These are phyloP conservation scores for Pythium insidiosum DNA, from an alignment of 352 stramenopile species.

Conservation along the genomic window DNA sequence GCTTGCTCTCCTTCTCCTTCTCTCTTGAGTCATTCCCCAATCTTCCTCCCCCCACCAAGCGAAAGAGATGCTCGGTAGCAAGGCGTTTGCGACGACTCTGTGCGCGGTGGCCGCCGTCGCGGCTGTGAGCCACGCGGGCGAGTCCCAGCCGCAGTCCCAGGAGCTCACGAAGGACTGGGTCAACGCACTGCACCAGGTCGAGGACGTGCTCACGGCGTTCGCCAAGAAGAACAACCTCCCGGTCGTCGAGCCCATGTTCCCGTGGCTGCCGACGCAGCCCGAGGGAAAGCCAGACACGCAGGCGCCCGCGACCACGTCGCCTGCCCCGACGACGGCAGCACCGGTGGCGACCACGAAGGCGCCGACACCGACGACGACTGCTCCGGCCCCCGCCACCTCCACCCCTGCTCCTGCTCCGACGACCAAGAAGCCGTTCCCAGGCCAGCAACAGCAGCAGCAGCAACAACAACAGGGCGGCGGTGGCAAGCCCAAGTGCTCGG, in stretches of 20 bases:
- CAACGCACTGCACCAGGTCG: conserved; percentile 3
- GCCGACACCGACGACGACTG: background rate
- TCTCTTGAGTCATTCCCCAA: too few relatives aligned
- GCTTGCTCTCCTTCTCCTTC: too few relatives aligned
- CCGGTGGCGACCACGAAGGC: background rate
- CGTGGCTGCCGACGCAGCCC: background rate
- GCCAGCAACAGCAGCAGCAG: background rate
- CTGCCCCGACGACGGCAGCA: background rate
- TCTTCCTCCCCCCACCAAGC: too few relatives aligned
- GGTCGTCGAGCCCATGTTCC: conserved; percentile 1
- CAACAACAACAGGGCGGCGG: background rate
- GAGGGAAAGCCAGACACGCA: too few relatives aligned
- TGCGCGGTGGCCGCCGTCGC: too few relatives aligned
- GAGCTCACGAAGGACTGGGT: conserved; percentile 2
- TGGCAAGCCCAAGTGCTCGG: conserved; percentile 4
- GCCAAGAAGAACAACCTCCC: conserved; percentile 8
- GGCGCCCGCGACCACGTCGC: background rate
- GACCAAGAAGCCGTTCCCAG: background rate
- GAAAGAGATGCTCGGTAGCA: too few relatives aligned
- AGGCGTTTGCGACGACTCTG: too few relatives aligned
- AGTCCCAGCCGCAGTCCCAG: too few relatives aligned
- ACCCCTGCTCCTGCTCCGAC: background rate
- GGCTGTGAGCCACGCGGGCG: too few relatives aligned
- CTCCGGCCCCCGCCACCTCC: too few relatives aligned
- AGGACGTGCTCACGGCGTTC: conserved; percentile 2